A percentile compares a stretch with the other conserved stretches of the same genome.
These are phyloP conservation scores for Simmondsia chinensis DNA, from an alignment of 148 eudicot genomes.

Conservation along the genomic window DNA sequence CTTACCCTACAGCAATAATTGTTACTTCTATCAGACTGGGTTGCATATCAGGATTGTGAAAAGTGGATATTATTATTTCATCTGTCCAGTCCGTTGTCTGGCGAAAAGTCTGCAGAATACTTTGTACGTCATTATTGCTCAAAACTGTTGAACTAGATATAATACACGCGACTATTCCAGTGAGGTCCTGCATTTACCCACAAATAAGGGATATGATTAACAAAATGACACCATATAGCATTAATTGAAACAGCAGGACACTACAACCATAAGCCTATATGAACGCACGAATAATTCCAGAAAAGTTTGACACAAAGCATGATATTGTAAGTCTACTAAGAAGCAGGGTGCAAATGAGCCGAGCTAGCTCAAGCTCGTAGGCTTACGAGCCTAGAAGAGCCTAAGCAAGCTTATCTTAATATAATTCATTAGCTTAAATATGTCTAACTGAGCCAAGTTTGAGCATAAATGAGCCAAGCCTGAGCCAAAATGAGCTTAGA, in stretches of 20 bases:
- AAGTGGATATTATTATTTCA: slow-evolving; percentile 46
- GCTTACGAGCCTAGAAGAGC: no score
- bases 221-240: not conserved
- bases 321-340: no score
- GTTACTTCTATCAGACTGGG: slow-evolving; percentile 46
- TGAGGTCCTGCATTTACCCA: slow-evolving; percentile 38
- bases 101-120: slow-evolving; percentile 42
- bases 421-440: no score
- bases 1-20: slow-evolving; percentile 65
- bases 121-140: slow-evolving; percentile 33
- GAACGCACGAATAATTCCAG: no score
- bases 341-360: no score
- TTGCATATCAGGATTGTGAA: slow-evolving; percentile 53
- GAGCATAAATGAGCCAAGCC: no score
- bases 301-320: no score
- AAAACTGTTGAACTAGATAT: slow-evolving; percentile 50
- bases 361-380: no score
- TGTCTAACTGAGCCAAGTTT: no score
- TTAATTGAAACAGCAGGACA: not conserved
- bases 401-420: no score
- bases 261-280: not conserved
- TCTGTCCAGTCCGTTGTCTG: slow-evolving; percentile 44
- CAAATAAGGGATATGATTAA: slow-evolving; percentile 1
- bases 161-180: slow-evolving; percentile 52
- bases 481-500: no score